Conservation (phyloP, 805 yeast genomes). For the Saitoella complicata region DNA sequence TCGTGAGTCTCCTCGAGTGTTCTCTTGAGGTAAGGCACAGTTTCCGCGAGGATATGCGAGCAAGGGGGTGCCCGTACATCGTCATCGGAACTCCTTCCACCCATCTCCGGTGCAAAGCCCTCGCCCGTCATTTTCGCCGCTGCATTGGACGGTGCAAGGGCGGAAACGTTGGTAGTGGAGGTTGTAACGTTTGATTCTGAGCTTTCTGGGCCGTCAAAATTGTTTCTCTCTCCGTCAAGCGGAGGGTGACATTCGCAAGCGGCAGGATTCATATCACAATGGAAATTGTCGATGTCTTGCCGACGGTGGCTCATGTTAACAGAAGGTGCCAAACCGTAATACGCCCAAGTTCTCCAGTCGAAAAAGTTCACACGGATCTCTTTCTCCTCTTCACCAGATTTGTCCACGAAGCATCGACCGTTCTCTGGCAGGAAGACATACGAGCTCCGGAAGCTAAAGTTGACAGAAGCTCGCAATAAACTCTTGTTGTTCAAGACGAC, state of each 20-base stretch:
- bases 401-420: constrained; percentile 59
- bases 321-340: constrained; percentile 58
- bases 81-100: background rate
- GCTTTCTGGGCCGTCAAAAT: background rate
- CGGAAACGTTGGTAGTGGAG: background rate
- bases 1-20: constrained; percentile 44
- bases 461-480: constrained; percentile 62
- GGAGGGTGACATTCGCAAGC: background rate
- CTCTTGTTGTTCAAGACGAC: constrained; percentile 57
- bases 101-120: background rate
- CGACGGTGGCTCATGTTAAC: constrained; percentile 23
- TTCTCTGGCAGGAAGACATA: constrained; percentile 60
- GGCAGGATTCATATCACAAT: background rate
- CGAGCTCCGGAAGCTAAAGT: constrained; percentile 77
- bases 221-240: background rate
- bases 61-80: background rate
- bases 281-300: background rate
- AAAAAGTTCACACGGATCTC: constrained; percentile 56
- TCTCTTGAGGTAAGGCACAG: constrained; percentile 45
- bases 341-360: constrained; percentile 66
- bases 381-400: constrained; percentile 24
- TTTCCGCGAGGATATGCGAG: constrained; percentile 26
- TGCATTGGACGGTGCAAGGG: background rate
- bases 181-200: background rate
- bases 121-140: background rate